Evolutionary conservation across 352 stramenopile species (phyloP).

Genomic region (Pythium monospermum): DNA sequence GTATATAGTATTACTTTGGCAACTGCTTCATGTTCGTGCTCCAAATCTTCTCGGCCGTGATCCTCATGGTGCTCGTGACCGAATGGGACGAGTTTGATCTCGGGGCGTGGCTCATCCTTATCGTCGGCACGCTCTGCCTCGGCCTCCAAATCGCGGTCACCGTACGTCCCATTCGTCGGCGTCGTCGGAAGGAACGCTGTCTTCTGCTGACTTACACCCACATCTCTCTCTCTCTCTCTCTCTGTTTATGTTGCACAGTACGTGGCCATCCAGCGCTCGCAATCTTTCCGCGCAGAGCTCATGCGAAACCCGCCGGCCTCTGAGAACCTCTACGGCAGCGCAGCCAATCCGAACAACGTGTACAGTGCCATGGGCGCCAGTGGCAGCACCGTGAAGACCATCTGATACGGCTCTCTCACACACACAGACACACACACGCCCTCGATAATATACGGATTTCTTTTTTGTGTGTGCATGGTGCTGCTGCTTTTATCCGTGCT

Average conservation of each 20-base stretch:
- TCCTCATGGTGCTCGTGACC: slow-evolving; percentile 69
- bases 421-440: too few relatives aligned
- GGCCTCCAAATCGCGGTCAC: slow-evolving; percentile 68
- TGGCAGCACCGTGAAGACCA: slow-evolving; percentile 76
- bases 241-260: slow-evolving; percentile 33
- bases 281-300: slow-evolving; percentile 75
- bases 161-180: slow-evolving; percentile 18
- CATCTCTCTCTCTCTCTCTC: background rate
- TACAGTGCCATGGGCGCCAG: slow-evolving; percentile 61
- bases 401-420: slow-evolving; percentile 29
- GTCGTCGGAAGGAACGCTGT: background rate
- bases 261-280: slow-evolving; percentile 64
- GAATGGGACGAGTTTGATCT: slow-evolving; percentile 74
- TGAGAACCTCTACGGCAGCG: slow-evolving; percentile 67
- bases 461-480: slow-evolving; percentile 5
- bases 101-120: slow-evolving; percentile 66
- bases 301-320: slow-evolving; percentile 76
- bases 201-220: too few relatives aligned
- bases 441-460: background rate
- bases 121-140: slow-evolving; percentile 66
- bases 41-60: slow-evolving; percentile 62
- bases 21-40: slow-evolving; percentile 85
- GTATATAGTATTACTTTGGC: slow-evolving; percentile 75
- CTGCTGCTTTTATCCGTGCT: slow-evolving; percentile 17
- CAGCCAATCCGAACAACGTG: slow-evolving; percentile 34